Evolutionary conservation across 2,329 filamentous ascomycete species (phyloP).

Genomic region (Paracoccidioides lutzii): DNA sequence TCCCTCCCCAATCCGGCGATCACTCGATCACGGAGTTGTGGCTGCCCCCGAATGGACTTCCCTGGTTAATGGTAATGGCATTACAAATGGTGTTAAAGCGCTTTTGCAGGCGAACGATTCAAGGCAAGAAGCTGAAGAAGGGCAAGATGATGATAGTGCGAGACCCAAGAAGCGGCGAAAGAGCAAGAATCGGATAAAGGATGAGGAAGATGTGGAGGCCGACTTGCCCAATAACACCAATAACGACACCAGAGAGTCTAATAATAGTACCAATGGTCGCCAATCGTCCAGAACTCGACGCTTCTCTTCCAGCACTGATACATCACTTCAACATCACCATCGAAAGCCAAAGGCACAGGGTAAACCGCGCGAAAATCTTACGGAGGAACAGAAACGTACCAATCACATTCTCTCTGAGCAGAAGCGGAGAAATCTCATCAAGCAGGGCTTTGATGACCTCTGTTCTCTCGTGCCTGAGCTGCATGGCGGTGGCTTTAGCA

Average conservation of each 20-base stretch:
- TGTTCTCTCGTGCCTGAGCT: constrained; percentile 63
- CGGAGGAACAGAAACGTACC: constrained; percentile 66
- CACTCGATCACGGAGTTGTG: background rate
- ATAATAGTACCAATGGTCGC: background rate
- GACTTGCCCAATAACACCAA: constrained; percentile 6
- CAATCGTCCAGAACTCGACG: constrained; percentile 5
- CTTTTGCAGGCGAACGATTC: background rate
- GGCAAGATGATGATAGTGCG: constrained; percentile 25
- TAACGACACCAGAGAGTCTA: background rate
- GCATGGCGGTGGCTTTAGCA: constrained; percentile 63
- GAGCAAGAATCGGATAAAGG: constrained; percentile 37
- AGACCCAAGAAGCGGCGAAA: constrained; percentile 39
- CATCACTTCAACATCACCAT: constrained; percentile 15
- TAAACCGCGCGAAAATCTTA: constrained; percentile 47
- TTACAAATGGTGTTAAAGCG: background rate
- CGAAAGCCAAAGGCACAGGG: constrained; percentile 15
- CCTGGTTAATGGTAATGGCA: background rate
- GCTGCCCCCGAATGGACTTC: constrained; percentile 1
- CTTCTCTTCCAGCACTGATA: constrained; percentile 12
- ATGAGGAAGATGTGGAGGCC: constrained; percentile 30
- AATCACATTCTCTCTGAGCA: constrained; percentile 85
- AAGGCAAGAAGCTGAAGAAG: background rate
- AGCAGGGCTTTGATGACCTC: constrained; percentile 72
- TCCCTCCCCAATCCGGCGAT: constrained; percentile 39
- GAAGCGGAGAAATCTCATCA: constrained; percentile 69